phyloP scores from a whole-genome alignment of 805 yeast genomes.

The Saturnispora silvae region DNA sequence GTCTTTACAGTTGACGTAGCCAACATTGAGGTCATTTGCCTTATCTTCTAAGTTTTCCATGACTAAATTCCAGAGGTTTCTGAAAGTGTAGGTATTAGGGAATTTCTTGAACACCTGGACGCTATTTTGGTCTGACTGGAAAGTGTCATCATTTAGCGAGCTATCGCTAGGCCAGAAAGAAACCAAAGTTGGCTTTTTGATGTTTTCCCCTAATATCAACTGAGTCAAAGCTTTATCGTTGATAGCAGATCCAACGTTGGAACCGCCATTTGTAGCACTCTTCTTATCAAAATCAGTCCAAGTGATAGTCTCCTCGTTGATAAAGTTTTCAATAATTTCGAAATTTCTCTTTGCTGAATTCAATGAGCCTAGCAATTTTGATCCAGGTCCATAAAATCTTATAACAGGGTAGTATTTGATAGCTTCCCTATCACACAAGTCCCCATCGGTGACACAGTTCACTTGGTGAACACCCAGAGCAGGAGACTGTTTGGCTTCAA shows the following conservation, averaged over 20 bases:
- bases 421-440: constrained; percentile 62
- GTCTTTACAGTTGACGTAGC: constrained; percentile 49
- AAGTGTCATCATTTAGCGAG: constrained; percentile 26
- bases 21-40: constrained; percentile 21
- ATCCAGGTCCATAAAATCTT: constrained; percentile 53
- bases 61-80: constrained; percentile 47
- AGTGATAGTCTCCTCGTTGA: constrained; percentile 37
- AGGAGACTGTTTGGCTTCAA: constrained; percentile 31
- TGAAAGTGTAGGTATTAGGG: constrained; percentile 39
- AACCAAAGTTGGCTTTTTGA: constrained; percentile 40
- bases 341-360: constrained; percentile 33
- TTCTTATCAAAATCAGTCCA: constrained; percentile 30
- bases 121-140: constrained; percentile 25
- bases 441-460: constrained; percentile 80
- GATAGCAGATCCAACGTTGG: constrained; percentile 26
- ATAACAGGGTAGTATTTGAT: constrained; percentile 62
- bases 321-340: constrained; percentile 41
- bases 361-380: constrained; percentile 32
- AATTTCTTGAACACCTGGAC: constrained; percentile 33
- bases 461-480: constrained; percentile 46
- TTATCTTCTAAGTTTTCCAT: constrained; percentile 33
- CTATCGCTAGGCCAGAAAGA: constrained; percentile 57
- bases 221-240: constrained; percentile 32
- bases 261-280: constrained; percentile 23
- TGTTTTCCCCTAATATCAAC: constrained; percentile 39